These are phyloP conservation scores for Stachybotrys elegans DNA, from an alignment of 2,329 filamentous ascomycete species.

Conservation along the genomic window DNA sequence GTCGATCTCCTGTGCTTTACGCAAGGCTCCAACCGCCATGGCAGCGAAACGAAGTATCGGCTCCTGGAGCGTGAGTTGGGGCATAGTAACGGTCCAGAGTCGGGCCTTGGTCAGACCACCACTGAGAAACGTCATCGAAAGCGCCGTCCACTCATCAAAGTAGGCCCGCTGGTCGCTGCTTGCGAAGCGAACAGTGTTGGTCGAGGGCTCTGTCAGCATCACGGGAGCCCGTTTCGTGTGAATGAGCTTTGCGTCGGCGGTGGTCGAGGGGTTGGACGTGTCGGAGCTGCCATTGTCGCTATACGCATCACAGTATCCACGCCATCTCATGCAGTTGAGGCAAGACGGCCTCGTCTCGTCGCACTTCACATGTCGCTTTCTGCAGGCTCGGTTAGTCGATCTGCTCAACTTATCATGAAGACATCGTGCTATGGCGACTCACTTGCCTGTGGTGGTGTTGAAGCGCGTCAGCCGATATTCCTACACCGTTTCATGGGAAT, in stretches of 20 bases:
- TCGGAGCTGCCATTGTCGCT: slow-evolving; percentile 11
- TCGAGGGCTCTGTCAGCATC: slow-evolving; percentile 24
- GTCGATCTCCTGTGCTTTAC: slow-evolving; percentile 24
- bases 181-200: slow-evolving; percentile 29
- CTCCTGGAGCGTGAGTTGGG: slow-evolving; percentile 32
- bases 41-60: slow-evolving; percentile 31
- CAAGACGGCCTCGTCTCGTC: slow-evolving; percentile 36
- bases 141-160: slow-evolving; percentile 31
- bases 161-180: slow-evolving; percentile 28
- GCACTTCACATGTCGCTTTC: slow-evolving; percentile 37
- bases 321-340: slow-evolving; percentile 35
- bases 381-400: slow-evolving; percentile 12
- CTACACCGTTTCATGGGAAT: too few species aligned
- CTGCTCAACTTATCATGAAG: slow-evolving; percentile 1
- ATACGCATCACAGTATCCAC: slow-evolving; percentile 33
- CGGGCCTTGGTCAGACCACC: slow-evolving; percentile 26
- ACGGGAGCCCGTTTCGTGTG: slow-evolving; percentile 23
- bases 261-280: slow-evolving; percentile 2
- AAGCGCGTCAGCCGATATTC: too few species aligned
- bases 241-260: slow-evolving; percentile 20
- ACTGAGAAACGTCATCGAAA: slow-evolving; percentile 29
- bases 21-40: slow-evolving; percentile 35
- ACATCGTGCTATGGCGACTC: slow-evolving; percentile 11
- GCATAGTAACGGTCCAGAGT: slow-evolving; percentile 35
- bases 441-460: slow-evolving; percentile 31